These are phyloP conservation scores for Aspergillus steynii DNA, from an alignment of 495 filamentous ascomycete genomes.

Conservation along the genomic window DNA sequence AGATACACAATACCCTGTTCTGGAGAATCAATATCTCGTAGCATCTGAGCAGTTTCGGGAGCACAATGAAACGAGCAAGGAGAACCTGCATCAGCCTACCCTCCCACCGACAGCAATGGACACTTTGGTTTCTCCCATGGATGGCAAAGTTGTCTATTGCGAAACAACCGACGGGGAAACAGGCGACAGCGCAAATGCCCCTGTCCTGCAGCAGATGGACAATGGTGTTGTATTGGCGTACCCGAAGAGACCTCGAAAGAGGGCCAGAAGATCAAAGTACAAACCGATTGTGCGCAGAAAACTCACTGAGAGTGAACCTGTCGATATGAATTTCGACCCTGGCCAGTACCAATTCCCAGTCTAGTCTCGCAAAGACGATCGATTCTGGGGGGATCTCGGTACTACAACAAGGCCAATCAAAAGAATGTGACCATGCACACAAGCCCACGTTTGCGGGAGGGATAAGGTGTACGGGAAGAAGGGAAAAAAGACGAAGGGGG, in stretches of 20 bases:
- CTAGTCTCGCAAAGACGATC: background rate
- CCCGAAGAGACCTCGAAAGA: background rate
- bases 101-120: background rate
- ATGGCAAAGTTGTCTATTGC: background rate
- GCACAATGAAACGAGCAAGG: background rate
- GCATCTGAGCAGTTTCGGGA: background rate
- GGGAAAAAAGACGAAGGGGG: background rate
- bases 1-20: background rate
- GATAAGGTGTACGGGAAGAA: background rate
- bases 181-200: background rate
- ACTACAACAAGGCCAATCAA: background rate
- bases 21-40: background rate
- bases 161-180: background rate
- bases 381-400: background rate
- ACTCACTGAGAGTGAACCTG: background rate
- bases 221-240: background rate
- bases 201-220: background rate
- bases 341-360: background rate
- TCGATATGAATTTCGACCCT: background rate
- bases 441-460: background rate
- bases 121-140: background rate
- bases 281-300: background rate
- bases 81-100: background rate
- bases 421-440: too few species aligned
- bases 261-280: slow-evolving; percentile 15